Evolutionary conservation across 148 eudicot genomes (phyloP).

Genomic region (Rhododendron kiyosumense): DNA sequence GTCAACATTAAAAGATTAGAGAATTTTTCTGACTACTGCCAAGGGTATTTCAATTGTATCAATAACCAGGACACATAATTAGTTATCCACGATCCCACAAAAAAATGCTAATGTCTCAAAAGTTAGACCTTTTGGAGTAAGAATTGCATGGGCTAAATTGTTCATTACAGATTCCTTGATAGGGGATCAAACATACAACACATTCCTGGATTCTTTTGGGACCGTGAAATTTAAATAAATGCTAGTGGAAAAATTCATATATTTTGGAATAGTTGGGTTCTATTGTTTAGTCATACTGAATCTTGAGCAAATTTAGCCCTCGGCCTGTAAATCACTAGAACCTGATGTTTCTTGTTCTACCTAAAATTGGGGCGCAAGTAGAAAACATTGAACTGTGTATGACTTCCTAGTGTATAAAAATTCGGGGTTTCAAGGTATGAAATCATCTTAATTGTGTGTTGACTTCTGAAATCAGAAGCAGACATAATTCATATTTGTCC

Average conservation of each 20-base stretch:
- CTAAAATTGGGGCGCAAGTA: not conserved
- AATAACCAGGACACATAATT: not conserved
- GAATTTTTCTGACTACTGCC: not conserved
- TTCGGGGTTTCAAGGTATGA: not conserved
- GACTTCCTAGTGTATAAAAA: not conserved
- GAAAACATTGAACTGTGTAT: not conserved
- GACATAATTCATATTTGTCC: not conserved
- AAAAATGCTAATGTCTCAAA: not conserved
- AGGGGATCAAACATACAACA: not conserved
- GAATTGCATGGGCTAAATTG: not conserved
- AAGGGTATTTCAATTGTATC: not conserved
- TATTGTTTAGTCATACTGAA: not conserved
- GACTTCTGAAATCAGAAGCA: not conserved
- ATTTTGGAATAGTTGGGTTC: not conserved
- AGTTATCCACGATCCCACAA: not conserved
- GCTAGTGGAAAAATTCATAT: not conserved
- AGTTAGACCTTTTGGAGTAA: not conserved
- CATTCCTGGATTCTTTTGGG: not conserved
- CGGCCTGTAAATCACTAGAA: not conserved
- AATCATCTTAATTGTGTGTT: not conserved
- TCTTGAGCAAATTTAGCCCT: not conserved
- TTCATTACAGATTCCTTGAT: not conserved
- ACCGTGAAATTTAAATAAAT: not conserved
- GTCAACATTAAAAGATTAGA: not conserved
- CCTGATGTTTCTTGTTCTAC: not conserved